Base-by-base conservation (phyloP, 805 yeast species). In the Gaillardinia entomophila region DNA sequence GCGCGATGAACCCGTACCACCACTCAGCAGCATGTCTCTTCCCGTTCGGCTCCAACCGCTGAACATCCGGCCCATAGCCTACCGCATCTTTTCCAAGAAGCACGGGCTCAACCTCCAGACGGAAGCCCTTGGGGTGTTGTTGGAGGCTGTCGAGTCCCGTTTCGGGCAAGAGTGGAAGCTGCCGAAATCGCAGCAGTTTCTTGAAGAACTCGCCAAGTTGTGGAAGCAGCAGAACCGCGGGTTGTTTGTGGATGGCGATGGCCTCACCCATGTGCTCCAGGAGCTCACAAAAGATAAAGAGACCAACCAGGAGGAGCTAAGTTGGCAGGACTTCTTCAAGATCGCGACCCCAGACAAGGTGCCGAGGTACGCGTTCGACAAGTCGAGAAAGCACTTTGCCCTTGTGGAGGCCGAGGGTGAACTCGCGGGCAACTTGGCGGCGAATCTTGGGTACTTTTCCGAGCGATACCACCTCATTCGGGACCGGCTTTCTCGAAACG, bases 221-320 rank as follows among this genome's bases (percentile, higher is more conserved):
- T 90, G 97, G 97, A 88, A 87, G 47, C 83, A 77, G 29, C 95
- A 88, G 49, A 95, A 86, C 35, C 66, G 90, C 27, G 96, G 96
- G 0, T 49, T 88, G 6, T 90, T 90, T 45, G 66, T 90, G 2
- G 96, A 87, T 47, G 87, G 89, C 3, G 75, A 71, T 3, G 82
- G 85, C 3, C 68, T 88, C 12, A 55, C 60, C 1, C 73, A 71
- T 24, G 78, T 90, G 2, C 64, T 89, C 12, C 69, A 69, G 31
- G 95, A 88, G 42, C 37, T 63, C 36, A 46, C 41, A 24, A 49
- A 45, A 20, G 25, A 26, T 13, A 27, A n/a, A 11, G 40, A 31
- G 16, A 44, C 34, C 18, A 51, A 49, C 6, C 47, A 51, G 22
- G 54, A 46, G 16, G 42, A 40, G 4, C 44, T 84, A 22, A 68